Base-by-base conservation (phyloP, 345 rosid genomes). In the Ricinus communis region DNA sequence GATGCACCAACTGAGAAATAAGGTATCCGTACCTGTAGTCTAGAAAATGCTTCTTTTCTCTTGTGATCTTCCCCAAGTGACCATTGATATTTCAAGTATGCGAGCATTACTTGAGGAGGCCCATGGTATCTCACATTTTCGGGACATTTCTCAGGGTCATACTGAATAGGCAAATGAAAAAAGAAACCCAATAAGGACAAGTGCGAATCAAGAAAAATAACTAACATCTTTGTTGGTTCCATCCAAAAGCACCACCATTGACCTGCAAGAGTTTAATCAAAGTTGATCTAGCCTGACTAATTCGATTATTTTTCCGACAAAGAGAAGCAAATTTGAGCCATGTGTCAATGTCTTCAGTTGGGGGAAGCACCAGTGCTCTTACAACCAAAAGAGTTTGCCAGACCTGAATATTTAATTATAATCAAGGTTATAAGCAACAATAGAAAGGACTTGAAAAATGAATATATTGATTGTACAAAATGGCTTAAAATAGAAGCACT, bases 261-360 rank as follows among this genome's bases (percentile, higher is more conserved):
- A 89, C 99, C 97, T 90, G 98, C 75, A 95, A 75, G 59, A 95
- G 98, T 77, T 90, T 90, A 69, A 92, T 81, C 73, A 95, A 83
- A 64, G 98, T 95, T 64, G 99, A 92, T 81, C 85, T 89, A 83
- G 99, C 98, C 84, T 92, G 99, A 79, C 94, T 90, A 75, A 92
- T 87, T 74, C 98, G 88, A 71, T 90, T 92, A 86, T 72, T 95
- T 80, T 92, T 81, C 50, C 91, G 88, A 81, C 99, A 95, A 65
- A 92, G 97, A 30, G 94, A 87, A 75, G 97, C 89, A 82, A 95
- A 95, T 86, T 89, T 92, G 68, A 95, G 93, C 99, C 98, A 95
- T 22, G 86, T 89, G 77, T 95, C 97, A 78, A 87, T 81, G 76
- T 95, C 98, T 78, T 90, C 97, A 0, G 94, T 84, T 27, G 99